phyloP scores from a whole-genome alignment of 2,329 filamentous ascomycete genomes.

The Onygenales sp. region DNA sequence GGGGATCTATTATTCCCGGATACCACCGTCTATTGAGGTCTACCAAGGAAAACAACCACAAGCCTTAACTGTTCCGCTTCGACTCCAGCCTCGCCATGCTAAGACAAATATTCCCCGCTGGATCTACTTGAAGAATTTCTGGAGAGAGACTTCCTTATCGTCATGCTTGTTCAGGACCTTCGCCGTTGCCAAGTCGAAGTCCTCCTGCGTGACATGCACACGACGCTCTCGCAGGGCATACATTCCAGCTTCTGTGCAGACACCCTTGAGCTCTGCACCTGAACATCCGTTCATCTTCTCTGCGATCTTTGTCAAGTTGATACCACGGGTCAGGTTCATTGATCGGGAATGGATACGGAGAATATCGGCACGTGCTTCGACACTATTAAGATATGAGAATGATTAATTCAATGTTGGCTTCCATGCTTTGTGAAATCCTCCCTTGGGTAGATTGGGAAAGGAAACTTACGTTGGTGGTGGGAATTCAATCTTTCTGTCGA shows the following conservation, averaged over 20 bases:
- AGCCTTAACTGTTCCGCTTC: no score
- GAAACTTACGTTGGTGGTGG: slow-evolving; percentile 66
- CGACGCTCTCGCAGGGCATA: slow-evolving; percentile 89
- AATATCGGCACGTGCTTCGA: slow-evolving; percentile 95
- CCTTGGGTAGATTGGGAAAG: neutral
- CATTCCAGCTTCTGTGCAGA: slow-evolving; percentile 98
- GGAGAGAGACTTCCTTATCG: slow-evolving; percentile 88
- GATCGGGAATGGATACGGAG: slow-evolving; percentile 93
- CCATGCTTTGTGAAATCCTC: neutral
- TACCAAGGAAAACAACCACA: neutral
- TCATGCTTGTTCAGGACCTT: slow-evolving; percentile 99
- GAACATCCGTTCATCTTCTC: slow-evolving; percentile 99
- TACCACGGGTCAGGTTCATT: slow-evolving; percentile 96
- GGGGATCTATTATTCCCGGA: neutral
- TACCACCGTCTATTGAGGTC: neutral
- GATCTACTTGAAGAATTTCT: slow-evolving; percentile 72
- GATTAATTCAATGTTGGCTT: slow-evolving; percentile 5
- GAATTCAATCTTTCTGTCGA: slow-evolving; percentile 98
- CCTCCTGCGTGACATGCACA: slow-evolving; percentile 97
- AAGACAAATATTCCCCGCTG: neutral
- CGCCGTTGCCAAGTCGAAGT: slow-evolving; percentile 95
- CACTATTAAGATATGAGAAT: slow-evolving; percentile 28
- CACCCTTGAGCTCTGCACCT: slow-evolving; percentile 94
- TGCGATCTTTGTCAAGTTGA: slow-evolving; percentile 95
- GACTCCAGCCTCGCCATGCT: neutral